Percentiles rank a stretch among this genome's conserved stretches.
Evolutionary conservation across 2,329 filamentous ascomycete genomes (phyloP).

Genomic region (Colletotrichum theobromicola): DNA sequence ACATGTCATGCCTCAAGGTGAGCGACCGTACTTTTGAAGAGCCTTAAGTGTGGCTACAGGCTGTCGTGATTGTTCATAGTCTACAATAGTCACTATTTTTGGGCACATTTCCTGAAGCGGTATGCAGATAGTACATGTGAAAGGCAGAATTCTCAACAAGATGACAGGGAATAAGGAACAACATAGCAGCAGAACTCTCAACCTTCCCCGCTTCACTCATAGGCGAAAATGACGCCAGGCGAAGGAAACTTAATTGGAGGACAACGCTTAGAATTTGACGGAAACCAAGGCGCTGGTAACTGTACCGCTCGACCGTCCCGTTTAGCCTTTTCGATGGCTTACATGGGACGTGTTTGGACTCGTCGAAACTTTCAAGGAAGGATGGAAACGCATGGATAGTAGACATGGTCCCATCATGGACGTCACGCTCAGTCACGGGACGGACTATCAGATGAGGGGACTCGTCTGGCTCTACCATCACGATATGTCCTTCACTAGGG

Average conservation of each 20-base stretch:
- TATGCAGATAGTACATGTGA: neutral
- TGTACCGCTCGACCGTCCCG: neutral
- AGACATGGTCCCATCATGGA: neutral
- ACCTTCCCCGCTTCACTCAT: neutral
- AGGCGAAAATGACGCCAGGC: neutral
- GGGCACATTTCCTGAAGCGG: neutral
- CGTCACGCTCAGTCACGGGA: neutral
- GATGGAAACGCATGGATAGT: neutral
- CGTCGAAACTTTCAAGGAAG: neutral
- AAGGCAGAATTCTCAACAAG: neutral
- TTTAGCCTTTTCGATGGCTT: neutral
- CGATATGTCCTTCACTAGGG: fast-evolving
- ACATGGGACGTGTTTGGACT: neutral
- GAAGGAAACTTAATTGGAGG: neutral
- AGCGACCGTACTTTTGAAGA: neutral
- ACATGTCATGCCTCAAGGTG: neutral
- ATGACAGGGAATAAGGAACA: neutral
- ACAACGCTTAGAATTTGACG: neutral
- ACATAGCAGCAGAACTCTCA: neutral
- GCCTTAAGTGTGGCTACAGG: neutral
- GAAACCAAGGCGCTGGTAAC: neutral
- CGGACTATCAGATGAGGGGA: neutral
- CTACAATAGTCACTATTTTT: neutral
- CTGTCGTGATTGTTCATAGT: neutral
- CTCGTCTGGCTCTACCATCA: neutral